phyloP scores from a whole-genome alignment of 176 grass and related monocot genomes.

The Lolium rigidum region DNA sequence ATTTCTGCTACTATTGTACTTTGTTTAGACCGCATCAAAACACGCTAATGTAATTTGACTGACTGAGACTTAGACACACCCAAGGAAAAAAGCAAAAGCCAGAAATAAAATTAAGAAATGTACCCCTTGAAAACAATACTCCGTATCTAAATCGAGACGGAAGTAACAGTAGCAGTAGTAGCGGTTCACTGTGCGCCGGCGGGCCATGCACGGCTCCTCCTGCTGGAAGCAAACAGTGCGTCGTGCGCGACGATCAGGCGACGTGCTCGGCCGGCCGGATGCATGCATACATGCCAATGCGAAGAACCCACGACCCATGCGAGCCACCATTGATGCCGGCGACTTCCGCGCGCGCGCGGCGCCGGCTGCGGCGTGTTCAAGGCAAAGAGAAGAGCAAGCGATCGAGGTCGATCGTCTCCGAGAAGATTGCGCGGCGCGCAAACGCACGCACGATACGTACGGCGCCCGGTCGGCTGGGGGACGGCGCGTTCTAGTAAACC shows the following conservation, averaged over 20 bases:
- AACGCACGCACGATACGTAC: background rate
- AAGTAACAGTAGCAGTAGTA: too few species aligned
- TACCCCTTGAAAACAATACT: too few species aligned
- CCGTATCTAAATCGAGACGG: too few species aligned
- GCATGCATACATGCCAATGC: background rate
- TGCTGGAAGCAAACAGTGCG: background rate
- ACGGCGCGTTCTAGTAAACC: constrained; percentile 2
- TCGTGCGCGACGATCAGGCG: background rate
- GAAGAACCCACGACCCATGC: background rate
- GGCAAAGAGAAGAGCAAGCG: constrained; percentile 23
- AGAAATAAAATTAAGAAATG: too few species aligned
- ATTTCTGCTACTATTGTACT: too few species aligned
- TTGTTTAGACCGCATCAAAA: too few species aligned
- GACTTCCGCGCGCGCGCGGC: background rate
- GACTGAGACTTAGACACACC: too few species aligned
- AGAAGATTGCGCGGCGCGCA: constrained; percentile 19
- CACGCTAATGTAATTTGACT: too few species aligned
- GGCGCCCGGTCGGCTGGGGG: constrained; percentile 10
- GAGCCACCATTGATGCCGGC: background rate
- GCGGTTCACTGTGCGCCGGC: background rate
- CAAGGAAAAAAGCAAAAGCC: too few species aligned
- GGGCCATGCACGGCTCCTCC: background rate
- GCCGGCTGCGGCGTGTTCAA: background rate
- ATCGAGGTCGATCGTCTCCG: background rate
- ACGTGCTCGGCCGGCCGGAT: background rate